phyloP scores from a whole-genome alignment of 371 early-diverging fungal genomes.

The Circinella umbellata region DNA sequence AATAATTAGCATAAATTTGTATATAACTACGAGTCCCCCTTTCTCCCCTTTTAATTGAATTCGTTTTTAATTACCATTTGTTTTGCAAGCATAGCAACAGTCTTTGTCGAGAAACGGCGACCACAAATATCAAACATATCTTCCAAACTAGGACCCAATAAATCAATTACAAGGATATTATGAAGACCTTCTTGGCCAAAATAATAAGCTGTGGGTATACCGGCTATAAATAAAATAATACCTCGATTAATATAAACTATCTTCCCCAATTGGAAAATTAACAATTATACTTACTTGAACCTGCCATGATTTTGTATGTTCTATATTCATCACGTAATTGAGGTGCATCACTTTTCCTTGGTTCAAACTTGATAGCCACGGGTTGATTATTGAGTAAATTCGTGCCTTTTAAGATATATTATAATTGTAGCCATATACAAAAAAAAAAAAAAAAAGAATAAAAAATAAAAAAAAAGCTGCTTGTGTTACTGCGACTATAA shows the following conservation, averaged over 20 bases:
- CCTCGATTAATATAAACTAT: neutral
- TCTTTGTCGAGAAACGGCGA: conserved; percentile 90
- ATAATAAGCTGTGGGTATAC: conserved; percentile 88
- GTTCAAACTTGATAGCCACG: conserved; percentile 94
- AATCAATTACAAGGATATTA: conserved; percentile 92
- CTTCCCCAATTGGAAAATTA: neutral
- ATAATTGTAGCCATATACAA: too few species aligned
- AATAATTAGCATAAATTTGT: neutral
- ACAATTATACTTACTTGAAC: conserved; percentile 57
- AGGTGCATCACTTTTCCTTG: conserved; percentile 90
- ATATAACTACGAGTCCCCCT: neutral
- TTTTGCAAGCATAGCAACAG: conserved; percentile 93
- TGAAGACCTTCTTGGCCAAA: conserved; percentile 94
- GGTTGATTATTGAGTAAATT: conserved; percentile 80
- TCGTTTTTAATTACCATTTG: conserved; percentile 74
- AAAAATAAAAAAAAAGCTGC: neutral
- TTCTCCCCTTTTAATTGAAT: neutral
- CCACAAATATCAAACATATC: conserved; percentile 94
- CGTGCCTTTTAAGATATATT: conserved; percentile 40
- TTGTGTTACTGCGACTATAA: conserved; percentile 11
- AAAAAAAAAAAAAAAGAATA: neutral
- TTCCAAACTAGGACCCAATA: conserved; percentile 95
- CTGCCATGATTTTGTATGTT: conserved; percentile 86
- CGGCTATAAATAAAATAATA: conserved; percentile 42
- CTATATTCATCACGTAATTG: conserved; percentile 92